Conservation (phyloP, 75 land plant species). For the Chamaecyparis obtusa region DNA sequence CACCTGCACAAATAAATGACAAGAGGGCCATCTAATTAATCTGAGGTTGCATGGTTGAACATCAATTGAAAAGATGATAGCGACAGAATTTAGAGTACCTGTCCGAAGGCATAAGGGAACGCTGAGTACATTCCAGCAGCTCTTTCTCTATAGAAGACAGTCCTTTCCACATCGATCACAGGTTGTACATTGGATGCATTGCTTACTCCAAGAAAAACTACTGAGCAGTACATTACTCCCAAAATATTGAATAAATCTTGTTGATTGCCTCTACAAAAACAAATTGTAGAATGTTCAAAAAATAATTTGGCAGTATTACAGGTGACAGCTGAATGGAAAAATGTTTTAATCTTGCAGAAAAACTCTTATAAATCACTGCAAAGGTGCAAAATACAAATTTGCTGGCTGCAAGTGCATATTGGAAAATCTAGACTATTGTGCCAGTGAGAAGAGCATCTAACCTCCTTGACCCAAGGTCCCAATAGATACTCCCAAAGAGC, state of each 20-base stretch:
- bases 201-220: conserved; percentile 68
- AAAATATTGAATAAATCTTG: conserved; percentile 65
- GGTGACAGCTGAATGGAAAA: background rate
- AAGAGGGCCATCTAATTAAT: background rate
- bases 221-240: conserved; percentile 82
- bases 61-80: background rate
- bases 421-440: background rate
- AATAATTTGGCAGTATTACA: conserved; percentile 22
- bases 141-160: conserved; percentile 82
- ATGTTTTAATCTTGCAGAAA: conserved; percentile 25
- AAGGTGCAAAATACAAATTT: background rate
- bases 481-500: conserved; percentile 57
- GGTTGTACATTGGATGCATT: conserved; percentile 74
- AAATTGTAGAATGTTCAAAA: conserved; percentile 15
- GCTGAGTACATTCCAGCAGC: conserved; percentile 93
- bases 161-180: conserved; percentile 70
- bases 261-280: conserved; percentile 58
- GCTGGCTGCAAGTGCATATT: background rate
- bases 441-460: background rate
- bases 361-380: background rate
- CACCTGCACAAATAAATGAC: conserved; percentile 30
- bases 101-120: conserved; percentile 79
- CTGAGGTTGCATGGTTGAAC: background rate
- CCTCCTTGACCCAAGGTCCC: conserved; percentile 5
- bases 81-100: conserved; percentile 33